Evolutionary conservation across 208 protist genomes (phyloP), one percentile per base, ranked within the genome.

Genomic region (Acanthamoeba comandoni): DNA sequence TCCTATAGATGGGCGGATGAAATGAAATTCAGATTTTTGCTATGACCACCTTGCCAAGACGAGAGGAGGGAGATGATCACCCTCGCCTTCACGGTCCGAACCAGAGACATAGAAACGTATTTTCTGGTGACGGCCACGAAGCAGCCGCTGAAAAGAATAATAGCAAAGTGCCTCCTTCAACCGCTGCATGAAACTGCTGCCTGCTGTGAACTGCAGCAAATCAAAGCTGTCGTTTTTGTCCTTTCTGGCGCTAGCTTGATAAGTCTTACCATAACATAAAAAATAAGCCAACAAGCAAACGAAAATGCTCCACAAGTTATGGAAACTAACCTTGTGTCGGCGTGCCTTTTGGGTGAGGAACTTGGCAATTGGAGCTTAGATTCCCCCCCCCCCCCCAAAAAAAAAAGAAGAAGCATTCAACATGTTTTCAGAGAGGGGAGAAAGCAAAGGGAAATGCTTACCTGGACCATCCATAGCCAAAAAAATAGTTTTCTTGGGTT

Each of bases 161-260:
- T 88, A 88, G 58, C 43, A n/a, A 15, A 88, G 57, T 7, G 79
- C 79, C n/a, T 88, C 57, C 58, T 88, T 88, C 55, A 88, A 22
- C 57, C 55, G 17, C 39, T 88, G 79, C 79, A 88, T 88, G 79
- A 88, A 88, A 31, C 35, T 43, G 29, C 57, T 88, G 8, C 79
- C 79, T 9, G 79, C 58, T 13, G 79, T 88, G 79, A 88, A 88
- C 57, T 88, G 52, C 17, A 88, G 26, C 7, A 60, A 52, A 22
- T 88, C 79, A 19, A 88, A 88, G n/a, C 58, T 0, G 2, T 88
- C 31, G 2, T 11, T 3, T 15, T 88, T 29, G 26, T 62, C 48
- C 57, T 69, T 64, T 26, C 19, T 88, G 9, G 29, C 29, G 58
- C 24, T 65, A 4, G 22, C 22, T 65, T 65, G 58, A 65, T 26